These are phyloP conservation scores for Apiosordaria backusii DNA, from an alignment of 495 filamentous ascomycete species.

Conservation along the genomic window DNA sequence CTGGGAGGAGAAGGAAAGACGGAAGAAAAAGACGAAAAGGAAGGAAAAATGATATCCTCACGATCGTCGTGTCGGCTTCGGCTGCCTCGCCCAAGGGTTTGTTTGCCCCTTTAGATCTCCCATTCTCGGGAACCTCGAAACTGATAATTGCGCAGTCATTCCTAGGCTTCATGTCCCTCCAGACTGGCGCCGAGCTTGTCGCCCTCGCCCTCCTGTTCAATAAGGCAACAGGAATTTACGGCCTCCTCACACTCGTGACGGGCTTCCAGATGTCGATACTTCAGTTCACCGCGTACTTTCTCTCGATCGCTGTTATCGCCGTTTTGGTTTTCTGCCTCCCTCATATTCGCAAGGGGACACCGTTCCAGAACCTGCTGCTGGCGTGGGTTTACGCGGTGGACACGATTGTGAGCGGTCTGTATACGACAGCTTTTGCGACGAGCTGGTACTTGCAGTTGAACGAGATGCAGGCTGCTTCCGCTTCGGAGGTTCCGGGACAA, in stretches of 20 bases:
- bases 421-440: constrained; percentile 73
- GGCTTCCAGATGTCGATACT: constrained; percentile 58
- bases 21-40: neutral
- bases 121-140: neutral
- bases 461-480: neutral
- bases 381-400: constrained; percentile 80
- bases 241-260: constrained; percentile 79
- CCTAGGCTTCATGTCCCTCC: constrained; percentile 78
- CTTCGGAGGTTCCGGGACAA: neutral
- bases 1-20: neutral
- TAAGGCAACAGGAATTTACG: constrained; percentile 83
- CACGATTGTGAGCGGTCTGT: constrained; percentile 68
- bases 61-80: constrained; percentile 23
- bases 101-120: constrained; percentile 9
- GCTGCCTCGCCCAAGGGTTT: constrained; percentile 38
- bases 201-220: constrained; percentile 77
- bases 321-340: constrained; percentile 60
- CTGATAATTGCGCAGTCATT: constrained; percentile 56
- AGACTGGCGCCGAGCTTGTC: constrained; percentile 78
- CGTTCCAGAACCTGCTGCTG: constrained; percentile 65
- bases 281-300: constrained; percentile 78
- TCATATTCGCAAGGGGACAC: constrained; percentile 64
- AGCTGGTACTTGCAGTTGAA: constrained; percentile 69
- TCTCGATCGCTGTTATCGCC: constrained; percentile 66
- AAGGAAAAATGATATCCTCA: constrained; percentile 24